These are phyloP conservation scores for Apiosordaria backusii DNA, from an alignment of 495 filamentous ascomycete species.

Conservation along the genomic window DNA sequence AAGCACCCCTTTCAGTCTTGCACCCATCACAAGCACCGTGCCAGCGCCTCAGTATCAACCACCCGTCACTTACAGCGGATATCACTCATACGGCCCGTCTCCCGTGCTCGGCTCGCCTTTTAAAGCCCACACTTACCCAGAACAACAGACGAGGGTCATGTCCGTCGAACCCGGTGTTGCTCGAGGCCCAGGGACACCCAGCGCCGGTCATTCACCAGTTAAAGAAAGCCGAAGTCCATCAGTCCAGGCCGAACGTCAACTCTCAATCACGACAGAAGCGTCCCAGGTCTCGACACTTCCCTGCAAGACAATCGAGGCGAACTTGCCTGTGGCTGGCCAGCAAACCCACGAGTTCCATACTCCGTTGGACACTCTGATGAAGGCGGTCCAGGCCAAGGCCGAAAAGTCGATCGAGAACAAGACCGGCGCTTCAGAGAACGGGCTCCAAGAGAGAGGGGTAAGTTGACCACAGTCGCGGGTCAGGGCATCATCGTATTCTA, in stretches of 20 bases:
- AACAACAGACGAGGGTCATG: slow-evolving; percentile 27
- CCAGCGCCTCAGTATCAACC: slow-evolving; percentile 34
- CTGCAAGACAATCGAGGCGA: slow-evolving; percentile 27
- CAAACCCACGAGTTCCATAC: slow-evolving; percentile 64
- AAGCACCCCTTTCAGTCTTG: slow-evolving; percentile 31
- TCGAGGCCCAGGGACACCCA: slow-evolving; percentile 15
- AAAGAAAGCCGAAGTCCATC: slow-evolving; percentile 33
- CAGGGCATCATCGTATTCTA: not conserved
- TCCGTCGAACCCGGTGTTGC: slow-evolving; percentile 9
- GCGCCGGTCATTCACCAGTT: slow-evolving; percentile 14
- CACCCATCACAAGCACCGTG: slow-evolving; percentile 34
- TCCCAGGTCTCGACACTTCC: not conserved
- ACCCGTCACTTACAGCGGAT: slow-evolving; percentile 32
- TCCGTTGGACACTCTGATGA: slow-evolving; percentile 87
- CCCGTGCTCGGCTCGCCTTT: slow-evolving; percentile 30
- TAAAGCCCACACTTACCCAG: slow-evolving; percentile 36
- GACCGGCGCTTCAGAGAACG: not conserved
- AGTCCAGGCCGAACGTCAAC: slow-evolving; percentile 37
- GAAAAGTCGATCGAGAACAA: slow-evolving; percentile 19
- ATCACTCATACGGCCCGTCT: slow-evolving; percentile 34
- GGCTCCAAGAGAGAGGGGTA: slow-evolving; percentile 1
- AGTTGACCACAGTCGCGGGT: slow-evolving; percentile 5
- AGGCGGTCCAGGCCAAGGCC: slow-evolving; percentile 75
- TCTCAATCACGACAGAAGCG: slow-evolving; percentile 11
- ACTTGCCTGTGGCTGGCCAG: slow-evolving; percentile 22